phyloP scores from a whole-genome alignment of 2,329 filamentous ascomycete genomes.

The Incumbomyces lentus region DNA sequence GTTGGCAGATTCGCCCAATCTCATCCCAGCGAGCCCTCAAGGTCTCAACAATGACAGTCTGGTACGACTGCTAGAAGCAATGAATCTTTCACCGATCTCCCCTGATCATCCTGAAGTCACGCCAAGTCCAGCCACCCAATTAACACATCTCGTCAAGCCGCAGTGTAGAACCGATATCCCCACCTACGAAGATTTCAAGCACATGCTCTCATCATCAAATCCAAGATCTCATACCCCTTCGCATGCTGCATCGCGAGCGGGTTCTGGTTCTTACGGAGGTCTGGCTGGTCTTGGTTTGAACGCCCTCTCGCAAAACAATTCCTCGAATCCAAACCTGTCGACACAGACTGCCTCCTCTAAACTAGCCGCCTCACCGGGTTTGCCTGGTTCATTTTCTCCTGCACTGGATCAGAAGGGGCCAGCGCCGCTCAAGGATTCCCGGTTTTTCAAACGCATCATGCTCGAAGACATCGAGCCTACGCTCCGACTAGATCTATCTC shows the following conservation, averaged over 20 bases:
- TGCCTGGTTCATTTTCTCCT: slow-evolving; percentile 34
- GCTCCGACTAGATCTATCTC: slow-evolving; percentile 75
- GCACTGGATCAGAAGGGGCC: slow-evolving; percentile 24
- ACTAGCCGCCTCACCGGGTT: slow-evolving; percentile 45
- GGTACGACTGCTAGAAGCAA: slow-evolving; percentile 50
- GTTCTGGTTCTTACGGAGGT: slow-evolving; percentile 59
- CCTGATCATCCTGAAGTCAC: slow-evolving; percentile 42
- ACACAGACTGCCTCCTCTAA: slow-evolving; percentile 42
- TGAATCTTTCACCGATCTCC: slow-evolving; percentile 42
- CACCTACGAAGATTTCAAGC: slow-evolving; percentile 75
- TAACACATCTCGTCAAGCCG: slow-evolving; percentile 72
- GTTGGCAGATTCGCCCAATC: slow-evolving; percentile 59
- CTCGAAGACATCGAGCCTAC: slow-evolving; percentile 92
- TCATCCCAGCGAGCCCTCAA: slow-evolving; percentile 69
- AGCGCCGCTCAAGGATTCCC: slow-evolving; percentile 68
- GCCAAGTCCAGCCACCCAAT: slow-evolving; percentile 58
- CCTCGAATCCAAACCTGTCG: slow-evolving; percentile 40
- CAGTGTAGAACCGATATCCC: slow-evolving; percentile 72
- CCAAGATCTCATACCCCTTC: slow-evolving; percentile 27
- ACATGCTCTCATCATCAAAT: slow-evolving; percentile 56
- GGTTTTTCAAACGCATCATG: slow-evolving; percentile 84
- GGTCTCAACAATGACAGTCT: slow-evolving; percentile 45
- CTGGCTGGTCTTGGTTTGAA: slow-evolving; percentile 50
- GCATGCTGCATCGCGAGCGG: slow-evolving; percentile 49
- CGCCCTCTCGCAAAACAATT: slow-evolving; percentile 21